phyloP scores from a whole-genome alignment of 805 yeast genomes.

The Saturnispora besseyi region DNA sequence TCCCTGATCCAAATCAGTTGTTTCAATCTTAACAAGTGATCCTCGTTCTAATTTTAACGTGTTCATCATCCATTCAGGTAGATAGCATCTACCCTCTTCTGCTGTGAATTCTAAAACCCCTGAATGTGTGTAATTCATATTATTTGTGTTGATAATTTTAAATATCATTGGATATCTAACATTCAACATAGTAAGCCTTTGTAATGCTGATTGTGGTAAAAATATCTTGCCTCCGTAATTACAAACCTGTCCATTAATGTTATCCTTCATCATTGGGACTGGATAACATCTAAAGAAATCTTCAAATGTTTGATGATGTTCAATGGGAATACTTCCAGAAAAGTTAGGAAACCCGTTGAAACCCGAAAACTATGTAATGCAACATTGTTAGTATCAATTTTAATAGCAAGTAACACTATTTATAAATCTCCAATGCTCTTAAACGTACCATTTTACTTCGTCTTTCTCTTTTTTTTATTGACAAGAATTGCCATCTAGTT shows the following conservation, averaged over 20 bases:
- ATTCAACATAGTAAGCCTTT: constrained; percentile 80
- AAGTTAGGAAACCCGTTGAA: constrained; percentile 18
- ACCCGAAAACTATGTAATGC: constrained; percentile 19
- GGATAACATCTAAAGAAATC: constrained; percentile 93
- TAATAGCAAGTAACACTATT: neutral
- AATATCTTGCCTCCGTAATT: constrained; percentile 95
- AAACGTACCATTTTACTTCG: constrained; percentile 9
- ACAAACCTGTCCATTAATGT: constrained; percentile 60
- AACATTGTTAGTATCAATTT: constrained; percentile 5
- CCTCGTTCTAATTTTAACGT: constrained; percentile 71
- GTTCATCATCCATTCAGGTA: constrained; percentile 95
- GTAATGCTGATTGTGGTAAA: constrained; percentile 86
- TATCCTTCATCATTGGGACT: constrained; percentile 78
- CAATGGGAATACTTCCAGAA: constrained; percentile 13
- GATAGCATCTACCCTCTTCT: constrained; percentile 90
- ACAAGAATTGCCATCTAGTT: neutral
- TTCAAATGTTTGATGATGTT: constrained; percentile 41
- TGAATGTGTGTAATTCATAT: constrained; percentile 58
- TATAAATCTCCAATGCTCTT: neutral
- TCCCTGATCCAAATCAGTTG: constrained; percentile 78
- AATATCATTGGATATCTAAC: constrained; percentile 96
- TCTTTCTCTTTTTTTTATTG: neutral
- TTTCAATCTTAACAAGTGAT: constrained; percentile 62
- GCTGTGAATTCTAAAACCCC: constrained; percentile 96
- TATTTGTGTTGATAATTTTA: constrained; percentile 58